Evolutionary conservation across 495 filamentous ascomycete species (phyloP).

Genomic region (Opeltia flavorubescens): DNA sequence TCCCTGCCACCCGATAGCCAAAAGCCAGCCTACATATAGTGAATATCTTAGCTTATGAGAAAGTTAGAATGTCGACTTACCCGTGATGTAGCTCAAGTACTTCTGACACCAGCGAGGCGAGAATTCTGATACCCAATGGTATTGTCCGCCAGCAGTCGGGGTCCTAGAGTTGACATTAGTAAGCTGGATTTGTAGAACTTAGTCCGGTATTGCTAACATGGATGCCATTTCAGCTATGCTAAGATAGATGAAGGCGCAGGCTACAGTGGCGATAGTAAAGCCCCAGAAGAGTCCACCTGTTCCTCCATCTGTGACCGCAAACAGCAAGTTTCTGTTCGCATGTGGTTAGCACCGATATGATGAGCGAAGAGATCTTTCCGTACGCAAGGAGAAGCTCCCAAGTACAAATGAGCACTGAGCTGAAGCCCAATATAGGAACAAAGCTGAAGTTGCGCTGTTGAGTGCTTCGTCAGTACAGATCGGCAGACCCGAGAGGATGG

Average conservation of each 20-base stretch:
- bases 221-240: conserved; percentile 43
- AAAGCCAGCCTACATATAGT: conserved; percentile 36
- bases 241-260: conserved; percentile 34
- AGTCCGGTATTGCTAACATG: conserved; percentile 32
- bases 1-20: conserved; percentile 45
- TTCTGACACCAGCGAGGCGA: conserved; percentile 38
- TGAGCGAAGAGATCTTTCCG: conserved; percentile 1
- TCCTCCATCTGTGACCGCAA: conserved; percentile 39
- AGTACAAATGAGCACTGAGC: conserved; percentile 29
- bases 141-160: conserved; percentile 36
- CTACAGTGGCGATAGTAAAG: conserved; percentile 32
- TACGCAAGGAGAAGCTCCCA: conserved; percentile 36
- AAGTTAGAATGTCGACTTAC: conserved; percentile 12
- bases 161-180: too few species aligned
- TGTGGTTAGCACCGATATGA: conserved; percentile 4
- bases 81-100: conserved; percentile 45
- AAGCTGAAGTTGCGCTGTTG: conserved; percentile 32
- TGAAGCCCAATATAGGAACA: conserved; percentile 31
- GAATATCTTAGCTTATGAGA: neutral
- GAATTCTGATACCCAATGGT: conserved; percentile 48
- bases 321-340: conserved; percentile 22
- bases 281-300: conserved; percentile 43
- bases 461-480: neutral
- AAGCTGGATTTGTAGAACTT: too few species aligned
- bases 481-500: neutral